phyloP scores from a whole-genome alignment of 129 eudicot species.

The Kitagawia praeruptora region DNA sequence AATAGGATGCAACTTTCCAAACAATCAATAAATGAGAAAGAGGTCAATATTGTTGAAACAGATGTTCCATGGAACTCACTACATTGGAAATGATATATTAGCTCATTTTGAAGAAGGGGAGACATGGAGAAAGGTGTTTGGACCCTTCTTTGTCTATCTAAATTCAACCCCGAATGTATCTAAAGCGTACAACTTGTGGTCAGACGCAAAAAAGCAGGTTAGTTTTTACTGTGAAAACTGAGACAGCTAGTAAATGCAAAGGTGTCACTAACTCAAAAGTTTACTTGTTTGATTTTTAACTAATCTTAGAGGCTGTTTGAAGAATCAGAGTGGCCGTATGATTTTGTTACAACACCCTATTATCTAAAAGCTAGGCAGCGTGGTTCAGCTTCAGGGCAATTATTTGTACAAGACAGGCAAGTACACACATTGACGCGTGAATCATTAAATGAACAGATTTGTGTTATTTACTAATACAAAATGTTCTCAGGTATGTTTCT shows the following conservation, averaged over 20 bases:
- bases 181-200: constrained; percentile 34
- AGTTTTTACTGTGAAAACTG: neutral
- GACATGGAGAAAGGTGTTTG: constrained; percentile 48
- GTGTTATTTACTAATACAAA: neutral
- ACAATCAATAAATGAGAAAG: too few relatives aligned
- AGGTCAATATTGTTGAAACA: constrained; percentile 14
- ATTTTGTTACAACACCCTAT: constrained; percentile 32
- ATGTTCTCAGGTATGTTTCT: constrained; percentile 25
- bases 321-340: constrained; percentile 37
- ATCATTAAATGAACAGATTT: neutral
- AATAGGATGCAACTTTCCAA: neutral
- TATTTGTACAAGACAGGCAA: constrained; percentile 34
- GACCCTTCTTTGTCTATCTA: constrained; percentile 41
- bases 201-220: constrained; percentile 47
- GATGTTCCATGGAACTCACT: constrained; percentile 47
- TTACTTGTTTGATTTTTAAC: neutral
- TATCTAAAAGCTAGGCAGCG: constrained; percentile 30
- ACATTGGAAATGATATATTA: constrained; percentile 35
- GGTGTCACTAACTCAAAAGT: neutral
- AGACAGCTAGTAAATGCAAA: neutral
- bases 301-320: constrained; percentile 23
- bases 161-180: constrained; percentile 28
- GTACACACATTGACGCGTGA: neutral
- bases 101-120: constrained; percentile 39
- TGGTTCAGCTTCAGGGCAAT: constrained; percentile 33